Evolutionary conservation across 106 monocot genomes (phyloP), one percentile per base, ranked within the genome.

Genomic region (Platanthera zijinensis): DNA sequence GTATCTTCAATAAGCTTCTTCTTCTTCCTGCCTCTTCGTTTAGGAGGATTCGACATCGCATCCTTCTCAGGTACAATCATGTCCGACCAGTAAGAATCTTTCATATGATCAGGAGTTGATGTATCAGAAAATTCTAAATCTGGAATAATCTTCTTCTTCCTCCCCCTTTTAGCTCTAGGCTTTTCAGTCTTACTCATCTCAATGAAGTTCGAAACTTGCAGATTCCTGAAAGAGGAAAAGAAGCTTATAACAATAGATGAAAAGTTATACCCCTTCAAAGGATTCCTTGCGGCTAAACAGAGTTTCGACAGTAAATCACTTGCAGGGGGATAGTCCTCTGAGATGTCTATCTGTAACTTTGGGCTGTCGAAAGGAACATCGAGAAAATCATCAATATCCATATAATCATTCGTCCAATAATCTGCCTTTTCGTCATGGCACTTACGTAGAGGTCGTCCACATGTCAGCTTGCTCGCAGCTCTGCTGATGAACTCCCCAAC

Each of bases 401-500:
- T 74, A 57, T 75, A 77, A 78, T 80, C 76, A 69, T 51, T 70
- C 48, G 19, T 62, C 49, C 63, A 67, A 61, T 76, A 51, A 49
- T 79, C 79, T 74, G 50, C 61, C 79, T 80, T 75, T 59, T 85
- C 84, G 61, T 57, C 52, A 21, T 76, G 80, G 74, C 78, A 73
- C 47, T 85, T 87, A 25, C 83, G 53, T 32, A 76, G 62, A 25
- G 83, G 82, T 51, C 76, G 78, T 51, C 75, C 83, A 51, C 81
- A 77, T 63, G 85, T 87, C 71, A 87, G 84, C 50, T 85, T 81
- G 15, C 83, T 89, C 73, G 92, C 89, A 78, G 87, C 89, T 78
- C 89, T 78, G 61, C 85, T 76, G 11, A 92, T 84, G 56, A 78
- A 87, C 64, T 89, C 89, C 49, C 89, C 89, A 75, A 93, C 76